Evolutionary conservation across 164 flowering plant species (phyloP).

Genomic region (Berberis vulgaris): DNA sequence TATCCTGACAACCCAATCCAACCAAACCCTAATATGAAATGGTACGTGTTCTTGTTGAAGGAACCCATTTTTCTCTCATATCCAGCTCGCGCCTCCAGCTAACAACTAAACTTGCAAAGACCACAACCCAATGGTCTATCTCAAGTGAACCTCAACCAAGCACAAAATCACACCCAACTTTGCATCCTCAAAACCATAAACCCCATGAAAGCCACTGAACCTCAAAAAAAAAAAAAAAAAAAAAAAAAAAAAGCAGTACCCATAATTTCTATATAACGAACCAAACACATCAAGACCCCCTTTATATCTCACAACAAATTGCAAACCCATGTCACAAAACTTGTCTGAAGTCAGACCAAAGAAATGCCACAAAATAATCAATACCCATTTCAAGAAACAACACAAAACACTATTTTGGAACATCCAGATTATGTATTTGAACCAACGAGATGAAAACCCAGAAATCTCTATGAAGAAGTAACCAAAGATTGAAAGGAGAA

Average conservation of each 20-base stretch:
- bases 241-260: background rate
- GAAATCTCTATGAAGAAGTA: background rate
- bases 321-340: background rate
- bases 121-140: too few species aligned
- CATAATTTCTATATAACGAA: background rate
- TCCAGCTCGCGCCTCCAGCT: too few species aligned
- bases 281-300: background rate
- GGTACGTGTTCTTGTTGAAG: too few species aligned
- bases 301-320: background rate
- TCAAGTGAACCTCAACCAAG: too few species aligned
- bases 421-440: background rate
- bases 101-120: too few species aligned
- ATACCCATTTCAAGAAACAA: background rate
- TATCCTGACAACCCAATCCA: too few species aligned
- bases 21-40: too few species aligned
- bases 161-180: too few species aligned
- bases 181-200: too few species aligned
- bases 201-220: too few species aligned
- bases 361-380: background rate
- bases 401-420: background rate
- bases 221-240: too few species aligned
- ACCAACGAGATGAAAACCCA: background rate
- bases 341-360: slow-evolving; percentile 2
- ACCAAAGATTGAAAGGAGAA: background rate
- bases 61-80: too few species aligned